Conservation (phyloP, 441 rosid species). For the Manihot esculenta region DNA sequence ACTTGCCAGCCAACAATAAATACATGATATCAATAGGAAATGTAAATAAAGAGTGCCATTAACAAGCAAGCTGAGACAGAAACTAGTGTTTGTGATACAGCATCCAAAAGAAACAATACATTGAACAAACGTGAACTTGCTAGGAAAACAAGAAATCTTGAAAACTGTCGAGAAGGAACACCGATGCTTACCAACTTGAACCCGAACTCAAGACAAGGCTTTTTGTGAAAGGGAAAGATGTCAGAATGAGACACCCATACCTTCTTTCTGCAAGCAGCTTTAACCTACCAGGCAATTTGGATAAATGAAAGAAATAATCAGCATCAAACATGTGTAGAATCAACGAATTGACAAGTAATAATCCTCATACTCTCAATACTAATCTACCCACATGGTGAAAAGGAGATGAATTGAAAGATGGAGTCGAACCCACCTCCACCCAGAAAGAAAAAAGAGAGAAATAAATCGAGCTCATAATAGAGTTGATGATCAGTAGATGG, state of each 20-base stretch:
- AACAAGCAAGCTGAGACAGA: no score
- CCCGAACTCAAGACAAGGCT: slow-evolving; percentile 59
- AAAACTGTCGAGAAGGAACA: background rate
- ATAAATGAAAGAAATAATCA: background rate
- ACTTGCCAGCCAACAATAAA: no score
- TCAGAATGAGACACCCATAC: slow-evolving; percentile 95
- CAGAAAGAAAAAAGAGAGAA: background rate
- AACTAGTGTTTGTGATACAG: no score
- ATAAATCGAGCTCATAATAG: background rate
- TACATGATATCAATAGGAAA: no score
- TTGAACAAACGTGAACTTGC: background rate
- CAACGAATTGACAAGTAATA: no score
- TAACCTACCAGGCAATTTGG: slow-evolving; percentile 40
- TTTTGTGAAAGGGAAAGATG: slow-evolving; percentile 61
- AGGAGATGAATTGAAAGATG: background rate
- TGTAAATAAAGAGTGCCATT: no score
- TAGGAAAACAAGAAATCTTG: background rate
- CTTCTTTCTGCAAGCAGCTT: slow-evolving; percentile 76
- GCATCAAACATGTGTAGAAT: no score
- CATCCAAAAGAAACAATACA: background rate
- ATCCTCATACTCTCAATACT: background rate
- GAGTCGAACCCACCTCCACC: background rate
- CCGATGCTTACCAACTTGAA: slow-evolving; percentile 57
- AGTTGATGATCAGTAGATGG: slow-evolving; percentile 1
- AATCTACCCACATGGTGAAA: background rate